Conservation (phyloP, 2,329 filamentous ascomycete genomes). For the Aspergillus novoparasiticus region DNA sequence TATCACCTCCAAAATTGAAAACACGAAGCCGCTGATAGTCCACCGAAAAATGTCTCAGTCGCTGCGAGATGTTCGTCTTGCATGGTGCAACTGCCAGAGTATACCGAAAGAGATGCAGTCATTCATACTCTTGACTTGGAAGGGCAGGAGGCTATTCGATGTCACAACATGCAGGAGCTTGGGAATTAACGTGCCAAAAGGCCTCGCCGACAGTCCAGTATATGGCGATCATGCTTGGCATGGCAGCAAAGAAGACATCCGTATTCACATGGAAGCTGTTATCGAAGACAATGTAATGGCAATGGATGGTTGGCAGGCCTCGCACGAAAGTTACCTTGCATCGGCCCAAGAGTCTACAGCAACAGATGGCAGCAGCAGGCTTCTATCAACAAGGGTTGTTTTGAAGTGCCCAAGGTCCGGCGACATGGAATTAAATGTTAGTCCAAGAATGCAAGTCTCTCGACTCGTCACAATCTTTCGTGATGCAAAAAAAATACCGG, state of each 20-base stretch:
- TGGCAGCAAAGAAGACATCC: slow-evolving; percentile 52
- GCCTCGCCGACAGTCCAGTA: slow-evolving; percentile 38
- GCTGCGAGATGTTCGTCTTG: slow-evolving; percentile 66
- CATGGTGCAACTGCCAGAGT: slow-evolving; percentile 68
- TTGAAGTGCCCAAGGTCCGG: slow-evolving; percentile 55
- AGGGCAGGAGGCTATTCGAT: slow-evolving; percentile 70
- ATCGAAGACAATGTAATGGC: slow-evolving; percentile 56
- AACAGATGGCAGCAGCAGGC: slow-evolving; percentile 24
- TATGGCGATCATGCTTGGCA: slow-evolving; percentile 50
- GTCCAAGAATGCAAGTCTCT: slow-evolving; percentile 57
- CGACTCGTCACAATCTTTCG: slow-evolving; percentile 67
- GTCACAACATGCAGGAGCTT: slow-evolving; percentile 72
- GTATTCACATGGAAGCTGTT: slow-evolving; percentile 77
- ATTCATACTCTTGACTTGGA: slow-evolving; percentile 77
- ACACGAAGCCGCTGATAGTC: slow-evolving; percentile 63
- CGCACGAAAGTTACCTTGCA: slow-evolving; percentile 3
- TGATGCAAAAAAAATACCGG: slow-evolving; percentile 53
- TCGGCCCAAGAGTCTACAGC: not conserved
- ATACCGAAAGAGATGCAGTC: slow-evolving; percentile 53
- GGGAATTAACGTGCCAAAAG: slow-evolving; percentile 57
- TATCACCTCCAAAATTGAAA: slow-evolving; percentile 67
- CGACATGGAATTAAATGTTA: slow-evolving; percentile 53
- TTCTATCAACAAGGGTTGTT: slow-evolving; percentile 47
- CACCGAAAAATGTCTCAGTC: slow-evolving; percentile 68
- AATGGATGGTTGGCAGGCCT: not conserved